Percentiles rank a stretch among this genome's conserved stretches.
phyloP scores from a whole-genome alignment of 352 stramenopile genomes.

The Globisporangium polare region DNA sequence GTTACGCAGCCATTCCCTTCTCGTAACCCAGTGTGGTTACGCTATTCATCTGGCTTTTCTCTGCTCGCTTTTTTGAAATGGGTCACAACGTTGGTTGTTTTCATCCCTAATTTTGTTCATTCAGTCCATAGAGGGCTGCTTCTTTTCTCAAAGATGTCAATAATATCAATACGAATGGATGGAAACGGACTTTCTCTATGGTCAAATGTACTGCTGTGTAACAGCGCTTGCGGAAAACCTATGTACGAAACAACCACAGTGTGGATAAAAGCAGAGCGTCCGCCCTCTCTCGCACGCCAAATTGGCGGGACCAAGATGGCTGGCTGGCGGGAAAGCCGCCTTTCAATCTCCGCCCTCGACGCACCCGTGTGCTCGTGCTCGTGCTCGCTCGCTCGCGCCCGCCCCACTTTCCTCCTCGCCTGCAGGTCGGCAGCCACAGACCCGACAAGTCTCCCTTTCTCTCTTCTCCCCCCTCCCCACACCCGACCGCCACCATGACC shows the following conservation, averaged over 20 bases:
- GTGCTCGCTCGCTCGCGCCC: neutral
- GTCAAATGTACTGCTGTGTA: neutral
- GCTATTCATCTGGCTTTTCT: neutral
- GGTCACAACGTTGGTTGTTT: neutral
- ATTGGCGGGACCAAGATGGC: slow-evolving; percentile 5
- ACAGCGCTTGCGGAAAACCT: neutral
- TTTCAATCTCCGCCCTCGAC: neutral
- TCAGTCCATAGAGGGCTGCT: neutral
- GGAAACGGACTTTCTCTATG: neutral
- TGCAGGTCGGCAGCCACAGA: slow-evolving; percentile 1
- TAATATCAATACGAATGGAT: neutral
- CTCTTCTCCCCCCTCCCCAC: neutral
- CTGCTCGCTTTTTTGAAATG: neutral
- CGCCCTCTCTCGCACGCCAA: neutral
- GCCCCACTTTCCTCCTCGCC: slow-evolving; percentile 4
- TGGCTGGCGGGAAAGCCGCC: slow-evolving; percentile 5
- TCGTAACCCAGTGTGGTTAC: neutral
- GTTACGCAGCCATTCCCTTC: neutral
- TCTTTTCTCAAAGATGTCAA: neutral
- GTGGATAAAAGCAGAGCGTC: neutral
- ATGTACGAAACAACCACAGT: neutral
- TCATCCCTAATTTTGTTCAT: neutral
- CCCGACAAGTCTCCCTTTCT: neutral
- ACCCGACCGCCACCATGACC: slow-evolving; percentile 28
- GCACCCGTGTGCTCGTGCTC: neutral